phyloP scores from a whole-genome alignment of 306 rosid species.

The Crotalaria pallida region DNA sequence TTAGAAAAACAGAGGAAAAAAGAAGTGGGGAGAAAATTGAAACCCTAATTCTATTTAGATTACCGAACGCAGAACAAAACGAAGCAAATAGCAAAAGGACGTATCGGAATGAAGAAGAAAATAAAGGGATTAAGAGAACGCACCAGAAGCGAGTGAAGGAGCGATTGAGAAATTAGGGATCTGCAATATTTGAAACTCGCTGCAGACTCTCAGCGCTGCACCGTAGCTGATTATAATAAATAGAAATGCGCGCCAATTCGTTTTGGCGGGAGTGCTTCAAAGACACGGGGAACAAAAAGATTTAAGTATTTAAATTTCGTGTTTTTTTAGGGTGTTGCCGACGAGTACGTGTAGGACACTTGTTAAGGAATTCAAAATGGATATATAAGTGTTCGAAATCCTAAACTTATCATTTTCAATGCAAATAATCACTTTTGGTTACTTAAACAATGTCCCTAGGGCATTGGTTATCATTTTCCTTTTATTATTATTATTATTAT shows the following conservation, averaged over 20 bases:
- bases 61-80: background rate
- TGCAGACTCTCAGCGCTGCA: background rate
- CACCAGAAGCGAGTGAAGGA: background rate
- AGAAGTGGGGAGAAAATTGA: background rate
- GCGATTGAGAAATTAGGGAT: background rate
- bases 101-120: background rate
- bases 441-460: no score
- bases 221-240: background rate
- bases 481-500: no score
- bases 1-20: background rate
- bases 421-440: no score
- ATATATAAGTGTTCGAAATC: no score
- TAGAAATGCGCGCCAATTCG: background rate
- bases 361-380: no score
- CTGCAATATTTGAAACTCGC: background rate
- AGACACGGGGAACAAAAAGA: background rate
- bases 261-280: slow-evolving; percentile 15
- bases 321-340: no score
- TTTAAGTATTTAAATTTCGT: no score
- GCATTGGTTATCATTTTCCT: no score
- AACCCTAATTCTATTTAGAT: background rate
- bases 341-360: no score
- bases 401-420: no score
- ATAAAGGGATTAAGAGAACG: background rate
- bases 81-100: background rate